Percentiles rank a stretch among this genome's conserved stretches.
Conservation (phyloP, 371 early-diverging fungal genomes). For the Homolaphlyctis polyrhiza region DNA sequence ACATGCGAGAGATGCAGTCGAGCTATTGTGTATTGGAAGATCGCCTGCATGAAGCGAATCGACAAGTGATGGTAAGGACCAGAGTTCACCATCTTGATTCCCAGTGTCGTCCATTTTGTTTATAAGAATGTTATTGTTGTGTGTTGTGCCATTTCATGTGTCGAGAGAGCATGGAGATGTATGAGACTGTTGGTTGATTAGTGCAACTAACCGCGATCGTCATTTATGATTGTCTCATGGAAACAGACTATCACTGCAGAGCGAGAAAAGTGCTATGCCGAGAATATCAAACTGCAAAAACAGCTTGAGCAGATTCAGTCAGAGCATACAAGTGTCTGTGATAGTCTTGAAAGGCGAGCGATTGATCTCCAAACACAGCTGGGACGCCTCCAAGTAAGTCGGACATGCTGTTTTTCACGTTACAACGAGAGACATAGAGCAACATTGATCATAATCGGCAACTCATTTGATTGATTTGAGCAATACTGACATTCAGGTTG, state of each 20-base stretch:
- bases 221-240: not conserved
- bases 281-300: conserved; percentile 7
- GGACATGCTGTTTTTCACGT: not conserved
- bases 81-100: too few relatives aligned
- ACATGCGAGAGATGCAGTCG: conserved; percentile 13
- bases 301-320: conserved; percentile 7
- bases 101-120: too few relatives aligned
- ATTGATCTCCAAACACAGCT: conserved; percentile 1
- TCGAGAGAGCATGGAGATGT: too few relatives aligned
- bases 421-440: too few relatives aligned
- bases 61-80: conserved; percentile 8
- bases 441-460: too few relatives aligned
- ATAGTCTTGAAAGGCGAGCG: not conserved
- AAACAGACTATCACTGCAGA: conserved; percentile 15
- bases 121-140: too few relatives aligned
- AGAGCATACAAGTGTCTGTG: conserved; percentile 1
- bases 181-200: not conserved
- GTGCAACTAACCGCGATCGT: too few relatives aligned
- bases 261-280: conserved; percentile 10
- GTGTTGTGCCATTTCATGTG: not conserved
- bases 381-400: not conserved
- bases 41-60: conserved; percentile 14
- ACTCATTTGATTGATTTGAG: too few relatives aligned
- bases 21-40: conserved; percentile 20
- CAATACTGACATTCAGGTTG: too few relatives aligned